Percentiles rank a stretch among this genome's conserved stretches.
Evolutionary conservation across 2,329 filamentous ascomycete species (phyloP).

Genomic region (Aspergillus candidus): DNA sequence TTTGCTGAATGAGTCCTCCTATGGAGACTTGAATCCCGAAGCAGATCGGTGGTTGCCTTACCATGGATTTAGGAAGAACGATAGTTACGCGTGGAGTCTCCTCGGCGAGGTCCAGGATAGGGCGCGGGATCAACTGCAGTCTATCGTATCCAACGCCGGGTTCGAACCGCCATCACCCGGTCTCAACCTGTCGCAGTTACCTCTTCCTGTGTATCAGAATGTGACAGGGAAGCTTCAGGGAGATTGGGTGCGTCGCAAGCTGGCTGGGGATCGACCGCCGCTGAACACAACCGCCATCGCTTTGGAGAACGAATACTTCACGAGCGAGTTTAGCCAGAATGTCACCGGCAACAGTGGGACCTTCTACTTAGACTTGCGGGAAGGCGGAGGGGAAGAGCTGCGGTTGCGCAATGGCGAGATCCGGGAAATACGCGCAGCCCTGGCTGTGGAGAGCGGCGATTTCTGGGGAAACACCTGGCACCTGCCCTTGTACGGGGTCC

Average conservation of each 20-base stretch:
- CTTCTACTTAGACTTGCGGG: slow-evolving; percentile 62
- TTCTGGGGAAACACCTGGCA: slow-evolving; percentile 70
- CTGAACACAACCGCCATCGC: slow-evolving; percentile 61
- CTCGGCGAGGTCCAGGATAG: slow-evolving; percentile 60
- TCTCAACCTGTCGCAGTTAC: slow-evolving; percentile 32
- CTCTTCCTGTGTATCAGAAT: slow-evolving; percentile 65
- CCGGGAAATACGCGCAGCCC: slow-evolving; percentile 62
- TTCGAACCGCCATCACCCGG: slow-evolving; percentile 24
- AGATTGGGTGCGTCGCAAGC: slow-evolving; percentile 61
- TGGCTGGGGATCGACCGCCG: slow-evolving; percentile 46
- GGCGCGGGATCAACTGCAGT: slow-evolving; percentile 52
- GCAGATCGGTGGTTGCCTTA: slow-evolving; percentile 58
- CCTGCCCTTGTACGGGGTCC: slow-evolving; percentile 73
- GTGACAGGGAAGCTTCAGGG: slow-evolving; percentile 70
- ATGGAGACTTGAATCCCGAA: slow-evolving; percentile 47
- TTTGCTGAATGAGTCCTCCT: slow-evolving; percentile 46
- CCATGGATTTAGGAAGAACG: slow-evolving; percentile 67
- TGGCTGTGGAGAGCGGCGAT: slow-evolving; percentile 66
- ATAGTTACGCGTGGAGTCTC: slow-evolving; percentile 73
- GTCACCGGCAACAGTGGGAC: slow-evolving; percentile 67
- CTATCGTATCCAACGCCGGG: slow-evolving; percentile 27
- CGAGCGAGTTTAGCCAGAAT: slow-evolving; percentile 67
- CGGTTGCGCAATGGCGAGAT: slow-evolving; percentile 47
- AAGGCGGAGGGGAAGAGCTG: slow-evolving; percentile 39
- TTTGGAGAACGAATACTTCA: slow-evolving; percentile 61